Percentiles rank a stretch among this genome's conserved stretches.
These are phyloP conservation scores for Nicotiana benthamiana DNA, from an alignment of 257 asterid genomes.

Conservation along the genomic window DNA sequence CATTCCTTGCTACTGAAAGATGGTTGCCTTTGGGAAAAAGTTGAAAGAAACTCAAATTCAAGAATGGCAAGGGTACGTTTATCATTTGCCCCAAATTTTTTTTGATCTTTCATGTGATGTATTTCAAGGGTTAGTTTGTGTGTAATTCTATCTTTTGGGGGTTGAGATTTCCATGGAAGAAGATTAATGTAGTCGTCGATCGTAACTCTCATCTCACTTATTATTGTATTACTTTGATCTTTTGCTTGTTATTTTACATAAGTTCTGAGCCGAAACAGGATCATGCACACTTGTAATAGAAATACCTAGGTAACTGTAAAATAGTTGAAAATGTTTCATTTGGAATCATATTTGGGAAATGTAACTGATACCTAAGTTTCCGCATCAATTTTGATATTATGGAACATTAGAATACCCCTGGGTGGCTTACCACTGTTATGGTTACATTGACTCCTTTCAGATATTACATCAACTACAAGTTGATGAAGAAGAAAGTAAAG, in stretches of 20 bases:
- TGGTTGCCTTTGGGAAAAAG: slow-evolving; percentile 91
- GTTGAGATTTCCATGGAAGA: background rate
- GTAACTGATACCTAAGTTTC: background rate
- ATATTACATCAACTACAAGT: slow-evolving; percentile 90
- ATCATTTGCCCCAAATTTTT: background rate
- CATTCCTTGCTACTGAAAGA: slow-evolving; percentile 20
- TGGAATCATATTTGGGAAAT: background rate
- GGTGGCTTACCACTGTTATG: background rate
- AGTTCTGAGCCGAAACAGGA: background rate
- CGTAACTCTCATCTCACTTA: background rate
- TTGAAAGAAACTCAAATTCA: slow-evolving; percentile 77
- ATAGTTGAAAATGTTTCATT: background rate
- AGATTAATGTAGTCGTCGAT: background rate
- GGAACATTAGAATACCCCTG: background rate
- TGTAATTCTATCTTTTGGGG: background rate
- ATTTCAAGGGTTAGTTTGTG: background rate
- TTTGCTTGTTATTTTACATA: background rate
- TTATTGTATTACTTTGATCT: background rate
- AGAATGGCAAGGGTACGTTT: slow-evolving; percentile 83
- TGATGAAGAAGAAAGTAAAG: slow-evolving; percentile 85
- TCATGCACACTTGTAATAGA: background rate
- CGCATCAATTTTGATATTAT: too few relatives aligned
- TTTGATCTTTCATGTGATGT: background rate
- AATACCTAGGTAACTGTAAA: background rate
- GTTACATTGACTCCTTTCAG: slow-evolving; percentile 25